These are phyloP conservation scores for Schwanniomyces vanrijiae DNA, from an alignment of 805 yeast genomes.

Conservation along the genomic window DNA sequence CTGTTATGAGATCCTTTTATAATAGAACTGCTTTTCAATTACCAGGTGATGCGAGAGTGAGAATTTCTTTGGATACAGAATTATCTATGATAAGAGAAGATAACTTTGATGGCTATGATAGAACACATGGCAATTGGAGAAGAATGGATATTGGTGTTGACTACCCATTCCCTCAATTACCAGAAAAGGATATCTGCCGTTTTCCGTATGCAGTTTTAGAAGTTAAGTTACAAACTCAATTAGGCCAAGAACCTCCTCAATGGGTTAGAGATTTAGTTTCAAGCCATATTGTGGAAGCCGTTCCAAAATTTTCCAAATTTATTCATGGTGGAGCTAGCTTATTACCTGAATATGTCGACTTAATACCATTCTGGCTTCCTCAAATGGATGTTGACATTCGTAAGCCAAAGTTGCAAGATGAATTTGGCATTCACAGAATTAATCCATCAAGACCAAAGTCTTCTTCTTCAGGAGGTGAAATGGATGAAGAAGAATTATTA, in stretches of 20 bases:
- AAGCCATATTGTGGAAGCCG: constrained; percentile 95
- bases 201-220: constrained; percentile 98
- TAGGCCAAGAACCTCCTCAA: constrained; percentile 98
- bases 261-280: constrained; percentile 95
- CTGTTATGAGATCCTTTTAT: constrained; percentile 94
- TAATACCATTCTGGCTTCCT: constrained; percentile 96
- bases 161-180: constrained; percentile 86
- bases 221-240: constrained; percentile 94
- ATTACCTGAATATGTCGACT: constrained; percentile 75
- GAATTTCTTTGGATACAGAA: constrained; percentile 97
- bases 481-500: constrained; percentile 69
- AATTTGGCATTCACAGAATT: constrained; percentile 61
- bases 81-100: constrained; percentile 97
- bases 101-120: constrained; percentile 87
- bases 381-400: constrained; percentile 96
- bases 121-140: constrained; percentile 95
- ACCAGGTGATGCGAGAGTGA: constrained; percentile 98
- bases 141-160: constrained; percentile 98
- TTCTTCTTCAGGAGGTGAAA: constrained; percentile 51
- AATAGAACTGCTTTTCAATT: constrained; percentile 98
- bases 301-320: constrained; percentile 95
- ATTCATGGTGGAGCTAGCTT: constrained; percentile 96
- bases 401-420: constrained; percentile 68
- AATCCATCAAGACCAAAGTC: constrained; percentile 21
- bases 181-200: constrained; percentile 82